Percentiles rank a stretch among this genome's conserved stretches.
Conservation (phyloP, 2,329 filamentous ascomycete genomes). For the Exophiala calicioides region DNA sequence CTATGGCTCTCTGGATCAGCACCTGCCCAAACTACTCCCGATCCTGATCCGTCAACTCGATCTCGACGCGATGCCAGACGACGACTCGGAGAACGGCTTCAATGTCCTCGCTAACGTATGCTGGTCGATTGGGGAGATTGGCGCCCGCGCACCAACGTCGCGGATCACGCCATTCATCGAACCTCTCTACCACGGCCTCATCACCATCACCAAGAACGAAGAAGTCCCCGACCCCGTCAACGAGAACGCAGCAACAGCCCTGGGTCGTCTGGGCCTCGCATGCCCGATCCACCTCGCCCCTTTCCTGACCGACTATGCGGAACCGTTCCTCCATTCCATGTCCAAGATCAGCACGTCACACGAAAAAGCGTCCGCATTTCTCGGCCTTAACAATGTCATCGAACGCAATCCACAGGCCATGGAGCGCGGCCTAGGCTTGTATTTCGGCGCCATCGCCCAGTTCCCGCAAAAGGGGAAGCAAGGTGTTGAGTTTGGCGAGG, state of each 20-base stretch:
- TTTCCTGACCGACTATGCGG: slow-evolving; percentile 76
- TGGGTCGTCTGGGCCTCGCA: slow-evolving; percentile 81
- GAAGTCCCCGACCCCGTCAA: slow-evolving; percentile 82
- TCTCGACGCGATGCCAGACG: slow-evolving; percentile 71
- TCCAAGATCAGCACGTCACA: slow-evolving; percentile 82
- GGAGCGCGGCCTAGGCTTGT: slow-evolving; percentile 78
- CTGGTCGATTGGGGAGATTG: slow-evolving; percentile 93
- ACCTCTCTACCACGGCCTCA: slow-evolving; percentile 72
- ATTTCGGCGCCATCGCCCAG: slow-evolving; percentile 79
- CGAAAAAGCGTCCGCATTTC: slow-evolving; percentile 91
- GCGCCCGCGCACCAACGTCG: slow-evolving; percentile 70
- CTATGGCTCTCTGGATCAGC: slow-evolving; percentile 75
- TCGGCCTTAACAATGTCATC: slow-evolving; percentile 84
- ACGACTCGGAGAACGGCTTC: slow-evolving; percentile 81
- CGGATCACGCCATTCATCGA: slow-evolving; percentile 67
- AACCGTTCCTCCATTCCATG: slow-evolving; percentile 79
- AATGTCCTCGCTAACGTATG: slow-evolving; percentile 97
- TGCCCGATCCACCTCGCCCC: slow-evolving; percentile 76
- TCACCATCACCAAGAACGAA: slow-evolving; percentile 80
- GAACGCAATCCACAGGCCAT: slow-evolving; percentile 86
- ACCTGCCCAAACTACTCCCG: slow-evolving; percentile 70
- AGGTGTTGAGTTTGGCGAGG: slow-evolving; percentile 60
- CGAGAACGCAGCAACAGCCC: slow-evolving; percentile 91
- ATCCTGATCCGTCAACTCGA: slow-evolving; percentile 87
- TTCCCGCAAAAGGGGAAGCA: slow-evolving; percentile 64